Percentiles rank a stretch among this genome's conserved stretches.
phyloP scores from a whole-genome alignment of 1,284 basidiomycete species.

The Leucoagaricus sp. region DNA sequence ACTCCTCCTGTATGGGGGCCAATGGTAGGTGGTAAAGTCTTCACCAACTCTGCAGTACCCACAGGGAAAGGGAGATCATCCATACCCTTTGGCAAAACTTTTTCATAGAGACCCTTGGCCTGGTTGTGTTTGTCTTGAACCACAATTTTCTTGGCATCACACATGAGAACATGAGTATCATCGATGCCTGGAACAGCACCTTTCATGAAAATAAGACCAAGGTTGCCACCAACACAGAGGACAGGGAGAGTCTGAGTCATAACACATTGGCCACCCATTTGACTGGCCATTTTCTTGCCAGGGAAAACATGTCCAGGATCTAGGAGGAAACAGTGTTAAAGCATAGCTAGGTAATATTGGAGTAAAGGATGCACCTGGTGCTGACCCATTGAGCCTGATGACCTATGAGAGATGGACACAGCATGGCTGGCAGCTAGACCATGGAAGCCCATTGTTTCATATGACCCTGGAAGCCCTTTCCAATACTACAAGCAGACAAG shows the following conservation, averaged over 20 bases:
- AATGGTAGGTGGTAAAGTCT: slow-evolving; percentile 60
- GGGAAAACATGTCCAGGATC: slow-evolving; percentile 95
- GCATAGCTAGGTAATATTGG: slow-evolving; percentile 6
- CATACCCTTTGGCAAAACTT: slow-evolving; percentile 84
- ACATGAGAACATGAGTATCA: slow-evolving; percentile 72
- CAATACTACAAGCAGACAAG: slow-evolving; percentile 63
- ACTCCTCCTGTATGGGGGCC: slow-evolving; percentile 73
- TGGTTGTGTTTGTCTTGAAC: slow-evolving; percentile 64
- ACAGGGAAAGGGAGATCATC: slow-evolving; percentile 90
- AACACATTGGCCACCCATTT: slow-evolving; percentile 83
- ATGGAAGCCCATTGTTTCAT: slow-evolving; percentile 97
- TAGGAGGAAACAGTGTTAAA: slow-evolving; percentile 40
- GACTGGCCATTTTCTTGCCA: slow-evolving; percentile 98
- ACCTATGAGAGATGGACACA: slow-evolving; percentile 94
- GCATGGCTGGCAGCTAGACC: slow-evolving; percentile 95
- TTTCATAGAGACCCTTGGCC: slow-evolving; percentile 76
- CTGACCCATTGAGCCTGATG: slow-evolving; percentile 91
- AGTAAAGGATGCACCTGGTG: slow-evolving; percentile 69
- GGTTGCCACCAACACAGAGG: slow-evolving; percentile 81
- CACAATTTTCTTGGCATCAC: slow-evolving; percentile 88
- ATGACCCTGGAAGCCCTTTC: slow-evolving; percentile 95
- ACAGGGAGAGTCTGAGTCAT: slow-evolving; percentile 92
- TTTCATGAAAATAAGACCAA: slow-evolving; percentile 87
- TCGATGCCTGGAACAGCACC: slow-evolving; percentile 78
- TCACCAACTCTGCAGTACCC: slow-evolving; percentile 80